Conservation (phyloP, 2,329 filamentous ascomycete genomes). For the Pseudopyricularia cyperi region DNA sequence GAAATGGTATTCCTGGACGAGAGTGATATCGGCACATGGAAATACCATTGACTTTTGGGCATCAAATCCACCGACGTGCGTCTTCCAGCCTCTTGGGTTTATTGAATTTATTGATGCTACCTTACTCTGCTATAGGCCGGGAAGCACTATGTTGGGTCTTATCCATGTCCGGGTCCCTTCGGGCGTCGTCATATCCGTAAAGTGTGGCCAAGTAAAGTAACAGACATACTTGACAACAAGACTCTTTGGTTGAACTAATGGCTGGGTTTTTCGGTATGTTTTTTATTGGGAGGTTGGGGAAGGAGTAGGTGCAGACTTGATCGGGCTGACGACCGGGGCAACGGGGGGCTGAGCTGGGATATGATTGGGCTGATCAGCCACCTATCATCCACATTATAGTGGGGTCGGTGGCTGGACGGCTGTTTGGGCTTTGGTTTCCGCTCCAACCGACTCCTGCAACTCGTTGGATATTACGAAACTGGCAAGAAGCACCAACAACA, state of each 20-base stretch:
- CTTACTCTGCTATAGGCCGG: too few species aligned
- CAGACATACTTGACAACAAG: not conserved
- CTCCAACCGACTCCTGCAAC: too few species aligned
- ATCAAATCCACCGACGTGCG: not conserved
- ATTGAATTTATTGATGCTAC: too few species aligned
- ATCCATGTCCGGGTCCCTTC: not conserved
- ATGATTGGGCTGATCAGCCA: too few species aligned
- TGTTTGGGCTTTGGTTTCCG: too few species aligned
- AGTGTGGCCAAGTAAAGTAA: not conserved
- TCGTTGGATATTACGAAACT: too few species aligned
- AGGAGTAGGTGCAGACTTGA: not conserved
- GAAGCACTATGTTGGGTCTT: too few species aligned
- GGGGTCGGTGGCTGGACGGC: too few species aligned
- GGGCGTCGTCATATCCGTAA: not conserved
- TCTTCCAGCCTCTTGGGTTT: conserved; percentile 4
- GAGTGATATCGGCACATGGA: not conserved
- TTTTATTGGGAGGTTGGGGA: not conserved
- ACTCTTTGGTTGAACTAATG: not conserved
- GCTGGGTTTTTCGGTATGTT: not conserved
- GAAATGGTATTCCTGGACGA: not conserved
- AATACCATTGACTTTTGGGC: not conserved
- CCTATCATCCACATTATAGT: too few species aligned
- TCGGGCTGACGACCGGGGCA: not conserved
- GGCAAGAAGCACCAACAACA: too few species aligned
- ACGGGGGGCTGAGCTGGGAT: not conserved